Evolutionary conservation across 1,284 basidiomycete species (phyloP), one percentile per base, ranked within the genome.

Genomic region (Athelia sp.): DNA sequence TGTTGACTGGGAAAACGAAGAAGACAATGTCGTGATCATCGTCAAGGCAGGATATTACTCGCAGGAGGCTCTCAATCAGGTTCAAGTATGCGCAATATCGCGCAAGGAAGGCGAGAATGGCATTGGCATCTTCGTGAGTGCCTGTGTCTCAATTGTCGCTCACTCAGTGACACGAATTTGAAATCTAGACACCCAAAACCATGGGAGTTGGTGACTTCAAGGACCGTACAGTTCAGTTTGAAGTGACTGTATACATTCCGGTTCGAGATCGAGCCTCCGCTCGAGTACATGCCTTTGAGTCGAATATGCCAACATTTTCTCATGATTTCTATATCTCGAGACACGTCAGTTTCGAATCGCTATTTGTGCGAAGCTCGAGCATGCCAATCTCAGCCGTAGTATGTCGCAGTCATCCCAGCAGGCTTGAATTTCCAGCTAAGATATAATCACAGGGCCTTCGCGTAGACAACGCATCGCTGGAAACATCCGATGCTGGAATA

Each of bases 81-180:
- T 65, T 8, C 64, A 66, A 47, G 63, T 67, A 3, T 76, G 74
- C 51, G 54, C 58, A 17, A 52, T 71, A 46, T 54, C 58, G 38
- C 62, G 65, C 15, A 50, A 56, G n/a, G 48, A 56, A 10, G 57
- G 55, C n/a, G 60, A 62, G 46, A 52, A 60, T 22, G 72, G 72
- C n/a, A 61, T 74, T 45, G 73, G 71, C 4, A 60, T 73, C 17
- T 72, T 73, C 46, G 73, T 74, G 48, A 57, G 71, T 60, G 8
- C 31, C 32, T 31, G 1, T 47, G 6, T n/a, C 36, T 15, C n/a
- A n/a, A n/a, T n/a, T n/a, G n/a, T n/a, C 34, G 14, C 43, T 47
- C 13, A 29, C 26, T 29, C 24, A 26, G 38, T 40, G 23, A n/a
- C 17, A 23, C 15, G n/a, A 47, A 18, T 3, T 48, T 17, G 34